These are phyloP conservation scores for Orbilia javanica DNA, from an alignment of 2,329 filamentous ascomycete genomes.

Conservation along the genomic window DNA sequence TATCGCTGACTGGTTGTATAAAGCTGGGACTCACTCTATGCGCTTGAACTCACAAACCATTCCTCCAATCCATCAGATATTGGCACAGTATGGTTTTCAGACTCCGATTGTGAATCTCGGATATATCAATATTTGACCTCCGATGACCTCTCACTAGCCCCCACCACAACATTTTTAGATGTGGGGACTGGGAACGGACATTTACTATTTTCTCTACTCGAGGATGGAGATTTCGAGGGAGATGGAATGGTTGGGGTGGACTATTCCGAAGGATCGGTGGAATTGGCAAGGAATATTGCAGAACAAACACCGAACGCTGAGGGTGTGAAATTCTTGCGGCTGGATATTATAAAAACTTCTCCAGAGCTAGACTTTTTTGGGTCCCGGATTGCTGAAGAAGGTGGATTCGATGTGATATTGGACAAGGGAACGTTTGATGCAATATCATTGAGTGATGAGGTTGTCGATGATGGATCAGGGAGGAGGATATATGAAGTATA, in stretches of 20 bases:
- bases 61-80: slow-evolving; percentile 79
- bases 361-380: slow-evolving; percentile 52
- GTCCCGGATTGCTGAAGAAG: slow-evolving; percentile 60
- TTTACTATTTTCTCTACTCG: slow-evolving; percentile 83
- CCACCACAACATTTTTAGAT: slow-evolving; percentile 77
- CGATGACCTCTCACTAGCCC: slow-evolving; percentile 64
- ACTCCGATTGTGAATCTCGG: slow-evolving; percentile 86
- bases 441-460: slow-evolving; percentile 78
- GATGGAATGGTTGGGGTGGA: slow-evolving; percentile 87
- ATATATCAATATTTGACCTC: slow-evolving; percentile 77
- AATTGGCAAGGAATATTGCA: slow-evolving; percentile 77
- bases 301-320: slow-evolving; percentile 63
- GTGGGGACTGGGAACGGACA: slow-evolving; percentile 95
- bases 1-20: slow-evolving; percentile 13
- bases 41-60: slow-evolving; percentile 78
- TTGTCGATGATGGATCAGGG: slow-evolving; percentile 67
- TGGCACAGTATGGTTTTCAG: slow-evolving; percentile 96
- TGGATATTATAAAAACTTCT: slow-evolving; percentile 68
- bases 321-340: slow-evolving; percentile 68
- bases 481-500: slow-evolving; percentile 81
- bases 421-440: slow-evolving; percentile 99
- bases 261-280: slow-evolving; percentile 81
- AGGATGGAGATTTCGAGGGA: slow-evolving; percentile 67
- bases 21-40: slow-evolving; percentile 83
- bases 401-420: slow-evolving; percentile 88